Conservation (phyloP, 2,329 filamentous ascomycete genomes). For the Talaromyces pinophilus region DNA sequence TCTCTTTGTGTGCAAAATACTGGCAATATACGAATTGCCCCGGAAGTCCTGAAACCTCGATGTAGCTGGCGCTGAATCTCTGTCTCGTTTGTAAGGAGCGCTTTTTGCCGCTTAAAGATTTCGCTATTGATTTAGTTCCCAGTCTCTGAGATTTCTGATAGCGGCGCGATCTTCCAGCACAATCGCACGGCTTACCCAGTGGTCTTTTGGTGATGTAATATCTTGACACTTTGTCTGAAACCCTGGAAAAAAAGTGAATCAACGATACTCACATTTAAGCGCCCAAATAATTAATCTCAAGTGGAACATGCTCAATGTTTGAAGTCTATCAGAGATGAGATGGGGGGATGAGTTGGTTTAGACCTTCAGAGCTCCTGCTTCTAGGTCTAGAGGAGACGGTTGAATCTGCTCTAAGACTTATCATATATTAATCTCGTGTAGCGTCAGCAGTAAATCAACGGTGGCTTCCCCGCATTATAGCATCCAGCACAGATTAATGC, state of each 20-base stretch:
- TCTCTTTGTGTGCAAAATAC: background rate
- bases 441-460: background rate
- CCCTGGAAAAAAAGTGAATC: background rate
- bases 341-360: background rate
- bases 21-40: background rate
- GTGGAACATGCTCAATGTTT: background rate
- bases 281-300: background rate
- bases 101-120: background rate
- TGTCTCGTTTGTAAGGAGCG: background rate
- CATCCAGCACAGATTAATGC: background rate
- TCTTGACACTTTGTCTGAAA: background rate
- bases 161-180: background rate
- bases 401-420: background rate
- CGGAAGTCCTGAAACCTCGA: background rate
- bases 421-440: background rate
- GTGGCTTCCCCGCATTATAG: slow-evolving; percentile 2
- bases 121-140: background rate
- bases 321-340: background rate
- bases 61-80: background rate
- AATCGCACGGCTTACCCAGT: background rate
- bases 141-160: too few species aligned
- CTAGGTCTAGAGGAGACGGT: background rate
- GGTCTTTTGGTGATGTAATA: background rate
- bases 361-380: background rate
- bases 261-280: background rate